Percentiles rank a stretch among this genome's conserved stretches.
phyloP scores from a whole-genome alignment of 768 basidiomycete genomes.

The Boletus eberwhitei region DNA sequence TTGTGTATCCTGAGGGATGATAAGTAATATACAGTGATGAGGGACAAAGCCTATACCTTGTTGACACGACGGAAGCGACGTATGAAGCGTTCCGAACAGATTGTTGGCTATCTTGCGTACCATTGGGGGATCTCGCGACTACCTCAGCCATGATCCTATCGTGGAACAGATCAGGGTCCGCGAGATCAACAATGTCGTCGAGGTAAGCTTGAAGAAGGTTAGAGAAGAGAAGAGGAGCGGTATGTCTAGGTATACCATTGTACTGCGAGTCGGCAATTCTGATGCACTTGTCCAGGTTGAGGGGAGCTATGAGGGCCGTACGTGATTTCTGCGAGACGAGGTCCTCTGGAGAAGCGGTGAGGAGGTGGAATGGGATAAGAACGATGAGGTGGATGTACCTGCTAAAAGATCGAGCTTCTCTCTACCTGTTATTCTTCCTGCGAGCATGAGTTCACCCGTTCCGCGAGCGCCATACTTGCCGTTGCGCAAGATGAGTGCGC shows the following conservation, averaged over 20 bases:
- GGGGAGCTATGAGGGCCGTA: slow-evolving; percentile 59
- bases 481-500: slow-evolving; percentile 70
- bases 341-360: slow-evolving; percentile 50
- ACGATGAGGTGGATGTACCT: slow-evolving; percentile 39
- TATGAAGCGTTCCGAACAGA: slow-evolving; percentile 42
- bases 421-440: slow-evolving; percentile 63
- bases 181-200: slow-evolving; percentile 66
- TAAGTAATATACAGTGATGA: slow-evolving; percentile 1
- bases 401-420: slow-evolving; percentile 80
- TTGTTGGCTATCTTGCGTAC: slow-evolving; percentile 26
- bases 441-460: slow-evolving; percentile 60
- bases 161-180: slow-evolving; percentile 63
- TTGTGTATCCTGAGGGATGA: slow-evolving; percentile 65
- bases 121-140: slow-evolving; percentile 42
- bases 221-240: not conserved
- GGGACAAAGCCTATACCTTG: slow-evolving; percentile 41
- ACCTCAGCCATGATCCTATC: slow-evolving; percentile 56
- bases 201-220: slow-evolving; percentile 48
- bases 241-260: slow-evolving; percentile 45
- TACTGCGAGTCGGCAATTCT: slow-evolving; percentile 74
- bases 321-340: slow-evolving; percentile 50
- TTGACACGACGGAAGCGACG: slow-evolving; percentile 57
- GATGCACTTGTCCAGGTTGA: slow-evolving; percentile 58
- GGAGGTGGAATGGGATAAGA: not conserved
- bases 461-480: slow-evolving; percentile 72